These are phyloP conservation scores for Pseudogymnoascus sp. DNA, from an alignment of 2,329 filamentous ascomycete genomes.

Conservation along the genomic window DNA sequence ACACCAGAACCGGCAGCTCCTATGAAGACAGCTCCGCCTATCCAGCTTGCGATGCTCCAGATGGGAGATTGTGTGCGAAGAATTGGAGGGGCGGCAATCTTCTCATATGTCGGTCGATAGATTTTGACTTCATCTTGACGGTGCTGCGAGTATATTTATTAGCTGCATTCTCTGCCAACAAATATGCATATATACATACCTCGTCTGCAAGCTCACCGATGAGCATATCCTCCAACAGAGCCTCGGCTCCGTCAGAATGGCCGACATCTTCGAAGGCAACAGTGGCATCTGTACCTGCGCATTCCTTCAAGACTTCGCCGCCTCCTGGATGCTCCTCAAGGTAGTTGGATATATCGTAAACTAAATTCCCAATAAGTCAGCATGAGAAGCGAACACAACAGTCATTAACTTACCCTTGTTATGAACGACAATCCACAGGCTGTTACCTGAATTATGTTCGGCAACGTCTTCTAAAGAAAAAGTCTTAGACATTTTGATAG, in stretches of 20 bases:
- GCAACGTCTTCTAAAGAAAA: slow-evolving; percentile 37
- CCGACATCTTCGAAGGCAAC: slow-evolving; percentile 79
- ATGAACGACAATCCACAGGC: slow-evolving; percentile 50
- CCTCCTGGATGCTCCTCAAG: slow-evolving; percentile 61
- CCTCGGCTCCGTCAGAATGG: slow-evolving; percentile 68
- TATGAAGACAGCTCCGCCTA: background rate
- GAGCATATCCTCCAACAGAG: slow-evolving; percentile 54
- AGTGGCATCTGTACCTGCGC: slow-evolving; percentile 70
- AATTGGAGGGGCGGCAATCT: background rate
- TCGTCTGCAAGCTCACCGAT: slow-evolving; percentile 49
- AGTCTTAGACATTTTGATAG: slow-evolving; percentile 10
- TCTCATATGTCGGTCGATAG: slow-evolving; percentile 9
- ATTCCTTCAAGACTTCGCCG: slow-evolving; percentile 69
- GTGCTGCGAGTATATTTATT: background rate
- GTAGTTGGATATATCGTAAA: slow-evolving; percentile 53
- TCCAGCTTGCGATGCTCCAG: slow-evolving; percentile 1
- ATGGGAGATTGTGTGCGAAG: background rate
- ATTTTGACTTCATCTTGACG: slow-evolving; percentile 7
- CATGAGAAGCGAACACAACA: background rate
- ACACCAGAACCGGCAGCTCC: background rate
- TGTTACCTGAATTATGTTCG: slow-evolving; percentile 39
- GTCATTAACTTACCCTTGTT: slow-evolving; percentile 39
- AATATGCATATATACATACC: slow-evolving; percentile 32
- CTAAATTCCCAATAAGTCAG: slow-evolving; percentile 27
- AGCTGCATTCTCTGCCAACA: slow-evolving; percentile 7